Base-by-base conservation (phyloP, 495 filamentous ascomycete genomes). In the Podospora anserina region DNA sequence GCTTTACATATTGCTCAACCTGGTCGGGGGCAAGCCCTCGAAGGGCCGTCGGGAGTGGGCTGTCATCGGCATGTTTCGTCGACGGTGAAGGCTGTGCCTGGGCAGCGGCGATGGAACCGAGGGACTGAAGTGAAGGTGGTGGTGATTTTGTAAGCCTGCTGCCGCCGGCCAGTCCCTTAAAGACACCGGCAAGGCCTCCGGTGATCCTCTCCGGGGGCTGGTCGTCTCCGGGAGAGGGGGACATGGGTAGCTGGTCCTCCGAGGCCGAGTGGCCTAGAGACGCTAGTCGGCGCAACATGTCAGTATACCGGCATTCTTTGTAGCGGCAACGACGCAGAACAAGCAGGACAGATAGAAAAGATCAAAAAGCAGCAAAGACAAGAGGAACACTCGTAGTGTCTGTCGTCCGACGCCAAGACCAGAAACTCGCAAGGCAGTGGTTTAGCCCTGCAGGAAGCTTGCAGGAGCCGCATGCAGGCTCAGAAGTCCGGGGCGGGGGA, bases 161-260 rank as follows among this genome's bases (percentile, higher is more conserved):
- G 66, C 82, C 76, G 68, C 82, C 81, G 57, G 85, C 81, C 63
- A 88, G 78, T 39, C 82, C 84, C 68, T 83, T 86, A 76, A 88
- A 83, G 71, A 87, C 85, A 60, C 82, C 82, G 63, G 84, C 84
- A 63, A 88, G 78, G 39, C 82, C 85, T 59, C 84, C 78, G 9
- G 78, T 68, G 68, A 55, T 73, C 73, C 78, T 84, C 72, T 88
- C 85, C 61, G 81, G 80, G 64, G 83, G 79, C 53, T 78, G 78
- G 62, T 82, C 82, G 77, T 86, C 85, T 76, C 84, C 85, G 54
- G 83, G 80, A 66, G 82, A 82, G 66, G 85, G 84, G 78, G 84
- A 80, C 86, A 88, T 88, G 18, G 32, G 80, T 76, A 73, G 72
- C 67, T 66, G 70, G 71, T 78, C 70, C 66, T 81, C 76, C 70